Evolutionary conservation across 139 green algal genomes (phyloP).

Genomic region (Yamagishiella unicocca): DNA sequence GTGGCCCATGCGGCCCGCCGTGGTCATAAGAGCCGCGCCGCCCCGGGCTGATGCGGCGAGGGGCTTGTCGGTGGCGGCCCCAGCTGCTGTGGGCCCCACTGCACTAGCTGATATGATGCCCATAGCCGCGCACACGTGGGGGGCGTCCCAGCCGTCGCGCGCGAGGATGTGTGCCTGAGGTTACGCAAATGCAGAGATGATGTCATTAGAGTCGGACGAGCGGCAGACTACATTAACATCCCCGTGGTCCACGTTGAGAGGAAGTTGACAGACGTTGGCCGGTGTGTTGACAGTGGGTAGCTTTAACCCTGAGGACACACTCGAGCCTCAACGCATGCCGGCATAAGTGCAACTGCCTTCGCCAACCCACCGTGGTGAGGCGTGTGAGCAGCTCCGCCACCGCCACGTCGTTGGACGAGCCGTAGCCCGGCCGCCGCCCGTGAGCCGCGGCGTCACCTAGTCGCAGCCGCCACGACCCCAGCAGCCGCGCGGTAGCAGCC

Average conservation of each 20-base stretch:
- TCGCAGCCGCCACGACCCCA: conserved; percentile 26
- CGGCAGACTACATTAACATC: too few relatives aligned
- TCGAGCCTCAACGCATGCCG: too few relatives aligned
- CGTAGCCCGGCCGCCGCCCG: neutral
- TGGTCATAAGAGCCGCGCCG: neutral
- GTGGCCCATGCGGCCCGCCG: neutral
- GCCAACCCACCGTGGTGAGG: conserved; percentile 9
- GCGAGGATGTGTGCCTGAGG: conserved; percentile 33
- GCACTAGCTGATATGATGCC: too few relatives aligned
- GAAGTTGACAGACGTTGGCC: too few relatives aligned
- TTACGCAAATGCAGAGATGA: too few relatives aligned
- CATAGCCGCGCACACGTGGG: conserved; percentile 17
- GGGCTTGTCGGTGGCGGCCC: neutral
- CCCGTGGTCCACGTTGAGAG: too few relatives aligned
- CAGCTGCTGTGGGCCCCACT: neutral
- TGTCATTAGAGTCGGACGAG: too few relatives aligned
- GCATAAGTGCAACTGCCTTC: too few relatives aligned
- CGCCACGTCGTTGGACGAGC: neutral
- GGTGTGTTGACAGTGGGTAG: too few relatives aligned
- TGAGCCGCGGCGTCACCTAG: neutral
- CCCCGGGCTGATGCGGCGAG: neutral
- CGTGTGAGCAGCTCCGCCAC: conserved; percentile 3
- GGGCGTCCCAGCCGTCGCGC: conserved; percentile 31
- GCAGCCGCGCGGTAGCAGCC: conserved; percentile 4
- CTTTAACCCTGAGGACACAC: too few relatives aligned